phyloP scores from a whole-genome alignment of 2,329 filamentous ascomycete genomes.

The Alternaria novae-zelandiae region DNA sequence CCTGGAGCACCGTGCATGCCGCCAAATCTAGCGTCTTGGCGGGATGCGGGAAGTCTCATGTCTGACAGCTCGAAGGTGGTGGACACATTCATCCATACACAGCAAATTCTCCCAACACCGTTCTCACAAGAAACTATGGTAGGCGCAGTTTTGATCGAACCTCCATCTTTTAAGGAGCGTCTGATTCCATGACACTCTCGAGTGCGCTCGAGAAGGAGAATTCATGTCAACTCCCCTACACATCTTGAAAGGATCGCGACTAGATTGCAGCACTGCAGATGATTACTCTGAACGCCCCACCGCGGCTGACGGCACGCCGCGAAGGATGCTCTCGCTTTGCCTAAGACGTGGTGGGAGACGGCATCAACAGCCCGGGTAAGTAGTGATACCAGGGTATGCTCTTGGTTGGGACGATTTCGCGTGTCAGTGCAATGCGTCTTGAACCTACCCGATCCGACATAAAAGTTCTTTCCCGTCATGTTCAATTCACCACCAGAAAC shows the following conservation, averaged over 20 bases:
- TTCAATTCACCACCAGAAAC: no score
- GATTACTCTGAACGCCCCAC: not conserved
- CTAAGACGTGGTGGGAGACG: not conserved
- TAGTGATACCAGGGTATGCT: not conserved
- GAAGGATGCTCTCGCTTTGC: not conserved
- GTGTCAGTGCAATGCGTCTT: not conserved
- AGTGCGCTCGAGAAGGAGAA: no score
- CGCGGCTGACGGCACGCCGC: not conserved
- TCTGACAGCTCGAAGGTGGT: not conserved
- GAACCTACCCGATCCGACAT: not conserved
- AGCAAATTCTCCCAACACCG: not conserved
- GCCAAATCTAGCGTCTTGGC: not conserved
- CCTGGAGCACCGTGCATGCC: not conserved
- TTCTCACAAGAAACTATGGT: not conserved
- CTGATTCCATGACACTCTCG: no score
- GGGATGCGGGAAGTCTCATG: not conserved
- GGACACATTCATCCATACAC: not conserved
- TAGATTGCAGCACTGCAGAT: not conserved
- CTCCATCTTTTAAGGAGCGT: not conserved
- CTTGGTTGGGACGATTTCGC: not conserved
- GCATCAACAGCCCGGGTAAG: not conserved
- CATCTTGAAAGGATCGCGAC: no score
- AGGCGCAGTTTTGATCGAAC: not conserved
- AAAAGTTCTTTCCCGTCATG: not conserved
- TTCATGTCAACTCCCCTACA: no score